Evolutionary conservation across 2,329 filamentous ascomycete species (phyloP).

Genomic region (Cladosporium sp.): DNA sequence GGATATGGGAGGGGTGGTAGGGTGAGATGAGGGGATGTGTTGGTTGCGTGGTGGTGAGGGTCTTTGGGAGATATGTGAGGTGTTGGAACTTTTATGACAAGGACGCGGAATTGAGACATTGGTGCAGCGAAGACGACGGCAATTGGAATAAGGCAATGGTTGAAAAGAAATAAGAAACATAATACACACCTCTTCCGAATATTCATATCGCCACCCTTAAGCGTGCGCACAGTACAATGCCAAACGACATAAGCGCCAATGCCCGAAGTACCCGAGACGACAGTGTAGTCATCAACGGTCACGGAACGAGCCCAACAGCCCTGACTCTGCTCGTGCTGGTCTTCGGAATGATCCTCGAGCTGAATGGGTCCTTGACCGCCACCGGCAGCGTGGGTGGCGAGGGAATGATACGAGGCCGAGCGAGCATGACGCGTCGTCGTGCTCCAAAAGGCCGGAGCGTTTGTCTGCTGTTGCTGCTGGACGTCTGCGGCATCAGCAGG

Average conservation of each 20-base stretch:
- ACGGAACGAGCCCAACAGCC: conserved; percentile 60
- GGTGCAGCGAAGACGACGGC: neutral
- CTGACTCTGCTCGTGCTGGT: conserved; percentile 51
- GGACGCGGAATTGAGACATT: too few species aligned
- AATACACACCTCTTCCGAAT: conserved; percentile 47
- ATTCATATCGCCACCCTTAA: conserved; percentile 51
- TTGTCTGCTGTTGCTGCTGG: neutral
- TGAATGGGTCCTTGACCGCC: conserved; percentile 45
- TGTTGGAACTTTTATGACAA: too few species aligned
- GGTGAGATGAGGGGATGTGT: too few species aligned
- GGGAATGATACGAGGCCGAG: conserved; percentile 31
- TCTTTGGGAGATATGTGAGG: too few species aligned
- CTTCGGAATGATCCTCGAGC: conserved; percentile 61
- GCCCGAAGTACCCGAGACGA: conserved; percentile 55
- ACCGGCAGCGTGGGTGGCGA: conserved; percentile 22
- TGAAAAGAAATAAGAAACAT: neutral
- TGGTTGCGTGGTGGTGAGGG: too few species aligned
- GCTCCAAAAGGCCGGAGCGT: conserved; percentile 45
- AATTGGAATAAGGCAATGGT: neutral
- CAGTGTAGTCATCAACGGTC: conserved; percentile 56
- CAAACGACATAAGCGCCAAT: conserved; percentile 92
- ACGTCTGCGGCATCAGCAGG: neutral
- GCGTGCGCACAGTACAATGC: conserved; percentile 82
- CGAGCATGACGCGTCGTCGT: conserved; percentile 31
- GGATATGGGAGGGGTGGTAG: neutral